Evolutionary conservation across 2,329 filamentous ascomycete species (phyloP).

Genomic region (Neopestalotiopsis sp.): DNA sequence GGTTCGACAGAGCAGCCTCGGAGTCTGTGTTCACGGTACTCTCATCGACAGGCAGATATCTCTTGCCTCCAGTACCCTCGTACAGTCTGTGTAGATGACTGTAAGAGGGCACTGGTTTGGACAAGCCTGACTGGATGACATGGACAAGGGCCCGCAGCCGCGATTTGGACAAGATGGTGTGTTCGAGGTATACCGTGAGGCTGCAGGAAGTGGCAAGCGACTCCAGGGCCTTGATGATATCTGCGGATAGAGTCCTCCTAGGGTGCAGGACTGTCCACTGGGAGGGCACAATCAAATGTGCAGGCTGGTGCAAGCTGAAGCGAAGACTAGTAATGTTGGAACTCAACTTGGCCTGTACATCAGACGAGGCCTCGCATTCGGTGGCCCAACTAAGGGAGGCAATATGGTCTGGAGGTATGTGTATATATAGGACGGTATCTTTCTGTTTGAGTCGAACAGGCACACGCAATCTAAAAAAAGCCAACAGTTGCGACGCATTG

Average conservation of each 20-base stretch:
- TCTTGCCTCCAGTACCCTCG: slow-evolving; percentile 18
- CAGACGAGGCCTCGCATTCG: neutral
- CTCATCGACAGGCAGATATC: neutral
- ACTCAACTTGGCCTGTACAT: slow-evolving; percentile 15
- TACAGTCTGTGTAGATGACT: slow-evolving; percentile 20
- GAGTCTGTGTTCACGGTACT: slow-evolving; percentile 4
- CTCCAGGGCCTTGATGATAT: slow-evolving; percentile 15
- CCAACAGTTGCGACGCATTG: slow-evolving; percentile 1
- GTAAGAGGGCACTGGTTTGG: slow-evolving; percentile 14
- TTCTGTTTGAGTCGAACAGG: slow-evolving; percentile 19
- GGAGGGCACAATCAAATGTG: slow-evolving; percentile 17
- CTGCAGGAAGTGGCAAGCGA: slow-evolving; percentile 14
- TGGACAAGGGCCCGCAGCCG: slow-evolving; percentile 12
- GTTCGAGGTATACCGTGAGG: slow-evolving; percentile 17
- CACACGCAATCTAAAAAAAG: slow-evolving; percentile 19
- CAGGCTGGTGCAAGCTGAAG: slow-evolving; percentile 18
- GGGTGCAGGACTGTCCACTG: slow-evolving; percentile 10
- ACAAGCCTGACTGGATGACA: slow-evolving; percentile 10
- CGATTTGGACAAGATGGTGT: slow-evolving; percentile 17
- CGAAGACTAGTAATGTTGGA: slow-evolving; percentile 12
- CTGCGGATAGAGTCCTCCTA: slow-evolving; percentile 14
- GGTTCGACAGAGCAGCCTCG: neutral
- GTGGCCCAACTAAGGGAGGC: slow-evolving; percentile 14
- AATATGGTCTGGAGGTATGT: slow-evolving; percentile 20
- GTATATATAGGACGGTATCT: slow-evolving; percentile 20